phyloP scores from a whole-genome alignment of 1,139 yeast genomes.

The Kurtzmaniella quercitrusa region DNA sequence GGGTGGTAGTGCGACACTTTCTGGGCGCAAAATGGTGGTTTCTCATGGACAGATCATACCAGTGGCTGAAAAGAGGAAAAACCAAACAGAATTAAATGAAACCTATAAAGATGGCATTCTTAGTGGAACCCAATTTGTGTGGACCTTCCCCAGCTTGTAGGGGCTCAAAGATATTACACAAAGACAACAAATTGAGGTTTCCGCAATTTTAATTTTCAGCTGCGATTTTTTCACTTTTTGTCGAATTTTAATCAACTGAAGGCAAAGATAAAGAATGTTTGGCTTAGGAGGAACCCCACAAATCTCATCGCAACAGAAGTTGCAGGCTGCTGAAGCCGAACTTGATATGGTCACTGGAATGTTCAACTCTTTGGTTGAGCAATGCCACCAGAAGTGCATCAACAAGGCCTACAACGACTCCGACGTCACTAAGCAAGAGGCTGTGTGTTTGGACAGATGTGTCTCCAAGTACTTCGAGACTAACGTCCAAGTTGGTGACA shows the following conservation, averaged over 20 bases:
- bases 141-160: slow-evolving; percentile 34
- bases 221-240: not conserved
- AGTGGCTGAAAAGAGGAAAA: slow-evolving; percentile 29
- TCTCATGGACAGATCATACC: slow-evolving; percentile 35
- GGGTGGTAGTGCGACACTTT: slow-evolving; percentile 33
- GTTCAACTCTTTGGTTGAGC: slow-evolving; percentile 83
- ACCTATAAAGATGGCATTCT: slow-evolving; percentile 22
- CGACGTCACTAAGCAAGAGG: slow-evolving; percentile 78
- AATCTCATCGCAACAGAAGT: slow-evolving; percentile 67
- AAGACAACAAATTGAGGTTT: not conserved
- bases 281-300: slow-evolving; percentile 88
- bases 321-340: slow-evolving; percentile 81
- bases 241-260: not conserved
- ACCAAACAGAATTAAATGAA: slow-evolving; percentile 18
- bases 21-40: slow-evolving; percentile 34
- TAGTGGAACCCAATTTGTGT: slow-evolving; percentile 36
- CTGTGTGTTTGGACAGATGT: slow-evolving; percentile 93
- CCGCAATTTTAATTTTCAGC: not conserved
- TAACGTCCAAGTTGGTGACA: slow-evolving; percentile 93
- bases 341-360: slow-evolving; percentile 95
- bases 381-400: slow-evolving; percentile 90
- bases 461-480: slow-evolving; percentile 96
- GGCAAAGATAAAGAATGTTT: slow-evolving; percentile 34
- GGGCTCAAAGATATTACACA: not conserved
- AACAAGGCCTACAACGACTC: slow-evolving; percentile 63